Conservation (phyloP, 768 basidiomycete genomes). For the Mycena venus region DNA sequence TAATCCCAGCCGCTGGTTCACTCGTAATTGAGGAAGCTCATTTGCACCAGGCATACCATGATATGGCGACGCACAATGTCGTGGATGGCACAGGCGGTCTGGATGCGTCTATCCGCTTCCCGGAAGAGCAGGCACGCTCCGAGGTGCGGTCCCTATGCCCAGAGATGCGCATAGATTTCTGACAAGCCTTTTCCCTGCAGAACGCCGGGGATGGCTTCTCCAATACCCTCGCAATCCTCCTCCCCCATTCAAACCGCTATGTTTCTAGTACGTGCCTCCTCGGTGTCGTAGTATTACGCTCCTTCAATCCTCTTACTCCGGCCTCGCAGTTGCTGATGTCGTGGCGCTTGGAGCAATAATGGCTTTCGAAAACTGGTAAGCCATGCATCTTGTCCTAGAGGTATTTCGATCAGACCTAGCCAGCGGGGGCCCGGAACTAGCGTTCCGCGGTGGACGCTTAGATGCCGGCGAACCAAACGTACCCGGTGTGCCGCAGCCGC, state of each 20-base stretch:
- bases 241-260: background rate
- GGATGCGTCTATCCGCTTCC: slow-evolving; percentile 43
- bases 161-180: background rate
- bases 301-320: background rate
- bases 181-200: background rate
- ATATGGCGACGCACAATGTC: slow-evolving; percentile 41
- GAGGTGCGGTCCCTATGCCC: background rate
- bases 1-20: background rate
- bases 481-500: slow-evolving; percentile 15
- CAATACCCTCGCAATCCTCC: background rate
- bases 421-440: slow-evolving; percentile 22
- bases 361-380: slow-evolving; percentile 18
- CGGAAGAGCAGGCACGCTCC: slow-evolving; percentile 27
- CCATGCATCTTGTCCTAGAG: too few species aligned
- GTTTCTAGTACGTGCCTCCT: too few species aligned
- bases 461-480: slow-evolving; percentile 18
- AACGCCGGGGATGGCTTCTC: background rate
- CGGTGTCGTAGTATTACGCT: background rate
- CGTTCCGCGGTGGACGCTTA: slow-evolving; percentile 23
- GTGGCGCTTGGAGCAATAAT: slow-evolving; percentile 3
- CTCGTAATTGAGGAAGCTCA: background rate
- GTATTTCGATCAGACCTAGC: background rate
- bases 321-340: slow-evolving; percentile 10
- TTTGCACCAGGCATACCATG: slow-evolving; percentile 38
- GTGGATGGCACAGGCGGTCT: slow-evolving; percentile 41